Evolutionary conservation across 768 basidiomycete species (phyloP).

Genomic region (Lentinus brumalis): DNA sequence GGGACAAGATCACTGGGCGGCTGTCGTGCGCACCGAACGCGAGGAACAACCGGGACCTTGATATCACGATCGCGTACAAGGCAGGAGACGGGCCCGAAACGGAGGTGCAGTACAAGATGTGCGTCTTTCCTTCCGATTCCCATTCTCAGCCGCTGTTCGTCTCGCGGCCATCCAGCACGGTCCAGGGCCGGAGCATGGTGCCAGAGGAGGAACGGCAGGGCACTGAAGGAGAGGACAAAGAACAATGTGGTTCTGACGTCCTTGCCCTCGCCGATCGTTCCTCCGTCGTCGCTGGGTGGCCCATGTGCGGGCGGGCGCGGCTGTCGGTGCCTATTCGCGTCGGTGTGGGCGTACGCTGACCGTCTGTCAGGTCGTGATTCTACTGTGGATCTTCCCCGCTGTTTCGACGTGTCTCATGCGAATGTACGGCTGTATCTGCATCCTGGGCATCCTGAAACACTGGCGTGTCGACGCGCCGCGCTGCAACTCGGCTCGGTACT

Average conservation of each 20-base stretch:
- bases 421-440: background rate
- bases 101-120: conserved; percentile 82
- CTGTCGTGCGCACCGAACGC: conserved; percentile 86
- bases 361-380: conserved; percentile 74
- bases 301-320: background rate
- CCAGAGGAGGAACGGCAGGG: too few relatives aligned
- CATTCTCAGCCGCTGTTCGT: background rate
- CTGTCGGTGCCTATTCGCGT: conserved; percentile 10
- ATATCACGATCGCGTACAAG: conserved; percentile 79
- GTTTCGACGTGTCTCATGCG: conserved; percentile 4
- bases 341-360: conserved; percentile 53
- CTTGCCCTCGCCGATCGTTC: background rate
- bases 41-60: conserved; percentile 93
- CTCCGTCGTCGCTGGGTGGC: background rate
- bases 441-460: background rate
- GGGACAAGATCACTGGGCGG: conserved; percentile 71
- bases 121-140: conserved; percentile 47
- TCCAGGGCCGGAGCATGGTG: too few relatives aligned
- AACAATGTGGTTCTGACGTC: too few relatives aligned
- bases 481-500: background rate
- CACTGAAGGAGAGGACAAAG: too few relatives aligned
- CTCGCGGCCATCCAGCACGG: too few relatives aligned
- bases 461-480: background rate
- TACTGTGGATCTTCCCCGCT: conserved; percentile 2
- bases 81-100: conserved; percentile 28